These are phyloP conservation scores for Penicillium occitanis DNA, from an alignment of 2,329 filamentous ascomycete species.

Conservation along the genomic window DNA sequence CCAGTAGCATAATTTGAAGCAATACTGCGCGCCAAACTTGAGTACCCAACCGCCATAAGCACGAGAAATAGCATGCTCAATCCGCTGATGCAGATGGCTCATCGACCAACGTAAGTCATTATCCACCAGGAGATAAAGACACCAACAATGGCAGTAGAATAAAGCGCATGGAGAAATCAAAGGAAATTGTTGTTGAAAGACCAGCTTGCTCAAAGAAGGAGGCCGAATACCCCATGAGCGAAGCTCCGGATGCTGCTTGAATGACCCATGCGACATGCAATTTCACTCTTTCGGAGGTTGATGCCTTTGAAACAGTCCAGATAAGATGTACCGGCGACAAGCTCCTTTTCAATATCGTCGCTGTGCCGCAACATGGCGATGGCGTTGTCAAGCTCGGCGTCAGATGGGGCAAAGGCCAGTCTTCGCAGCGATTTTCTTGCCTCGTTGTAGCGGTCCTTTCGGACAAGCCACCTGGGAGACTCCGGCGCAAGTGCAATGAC, in stretches of 20 bases:
- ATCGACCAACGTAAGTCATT: neutral
- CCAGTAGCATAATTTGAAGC: neutral
- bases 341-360: neutral
- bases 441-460: neutral
- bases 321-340: neutral
- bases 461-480: neutral
- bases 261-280: neutral
- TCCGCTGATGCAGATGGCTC: neutral
- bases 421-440: neutral
- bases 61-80: neutral
- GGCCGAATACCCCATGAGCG: neutral
- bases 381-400: neutral
- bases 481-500: neutral
- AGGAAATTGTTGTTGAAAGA: neutral
- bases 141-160: neutral
- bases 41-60: neutral
- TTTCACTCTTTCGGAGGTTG: neutral
- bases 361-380: neutral
- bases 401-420: neutral
- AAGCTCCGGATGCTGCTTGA: neutral
- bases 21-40: neutral
- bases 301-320: neutral
- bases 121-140: neutral
- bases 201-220: neutral
- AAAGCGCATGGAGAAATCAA: neutral